These are phyloP conservation scores for Aureobasidium sp. DNA, from an alignment of 2,329 filamentous ascomycete genomes.

Conservation along the genomic window DNA sequence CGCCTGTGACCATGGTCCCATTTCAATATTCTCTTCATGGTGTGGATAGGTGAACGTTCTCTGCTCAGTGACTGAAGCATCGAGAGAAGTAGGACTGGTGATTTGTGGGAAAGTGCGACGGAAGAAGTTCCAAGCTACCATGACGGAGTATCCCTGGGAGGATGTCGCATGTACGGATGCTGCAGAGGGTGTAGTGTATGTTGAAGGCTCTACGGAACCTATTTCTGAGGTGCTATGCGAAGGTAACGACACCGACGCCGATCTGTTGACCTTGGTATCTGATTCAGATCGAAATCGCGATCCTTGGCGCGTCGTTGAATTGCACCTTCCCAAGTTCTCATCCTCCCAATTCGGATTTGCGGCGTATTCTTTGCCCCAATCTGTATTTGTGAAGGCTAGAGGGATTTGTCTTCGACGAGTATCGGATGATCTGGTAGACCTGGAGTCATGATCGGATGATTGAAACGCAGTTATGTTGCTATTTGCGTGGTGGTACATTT, in stretches of 20 bases:
- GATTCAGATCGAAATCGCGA: not conserved
- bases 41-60: not conserved
- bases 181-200: not conserved
- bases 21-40: not conserved
- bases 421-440: not conserved
- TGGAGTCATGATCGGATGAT: not conserved
- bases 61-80: not conserved
- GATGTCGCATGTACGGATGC: not conserved
- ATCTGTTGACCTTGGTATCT: not conserved
- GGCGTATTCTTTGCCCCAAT: not conserved
- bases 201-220: too few species aligned
- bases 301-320: not conserved
- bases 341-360: not conserved
- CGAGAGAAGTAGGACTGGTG: not conserved
- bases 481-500: constrained; percentile 7
- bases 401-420: not conserved
- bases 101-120: not conserved
- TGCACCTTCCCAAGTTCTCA: not conserved
- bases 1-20: not conserved
- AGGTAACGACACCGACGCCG: not conserved
- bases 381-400: constrained; percentile 10
- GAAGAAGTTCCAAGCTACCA: not conserved
- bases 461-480: not conserved
- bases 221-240: not conserved
- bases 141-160: not conserved